Conservation (phyloP, 345 rosid genomes). For the Dimocarpus longan region DNA sequence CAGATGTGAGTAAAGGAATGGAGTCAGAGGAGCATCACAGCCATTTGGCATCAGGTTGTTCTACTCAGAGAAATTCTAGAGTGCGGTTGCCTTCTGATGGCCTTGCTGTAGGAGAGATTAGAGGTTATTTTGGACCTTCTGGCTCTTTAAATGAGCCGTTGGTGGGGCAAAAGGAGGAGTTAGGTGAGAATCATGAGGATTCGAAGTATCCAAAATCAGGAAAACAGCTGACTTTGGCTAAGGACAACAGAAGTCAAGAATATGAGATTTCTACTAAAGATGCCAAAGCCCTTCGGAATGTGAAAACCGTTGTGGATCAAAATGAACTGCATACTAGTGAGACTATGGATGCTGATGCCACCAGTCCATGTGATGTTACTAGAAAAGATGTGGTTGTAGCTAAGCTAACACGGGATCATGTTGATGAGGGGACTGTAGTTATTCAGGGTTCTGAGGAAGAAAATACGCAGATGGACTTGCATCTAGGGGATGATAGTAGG, state of each 20-base stretch:
- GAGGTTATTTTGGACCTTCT: slow-evolving; percentile 12
- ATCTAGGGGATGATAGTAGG: slow-evolving; percentile 32
- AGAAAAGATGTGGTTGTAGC: slow-evolving; percentile 25
- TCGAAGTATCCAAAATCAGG: slow-evolving; percentile 27
- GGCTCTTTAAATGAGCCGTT: slow-evolving; percentile 32
- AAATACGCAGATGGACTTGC: slow-evolving; percentile 29
- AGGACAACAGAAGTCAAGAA: slow-evolving; percentile 31
- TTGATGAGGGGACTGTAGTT: slow-evolving; percentile 25
- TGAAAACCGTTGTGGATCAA: slow-evolving; percentile 16
- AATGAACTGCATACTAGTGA: slow-evolving; percentile 21
- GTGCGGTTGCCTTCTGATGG: slow-evolving; percentile 14
- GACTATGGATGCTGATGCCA: slow-evolving; percentile 27
- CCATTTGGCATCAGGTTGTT: slow-evolving; percentile 24
- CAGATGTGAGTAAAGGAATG: slow-evolving; percentile 46
- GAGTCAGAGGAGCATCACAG: slow-evolving; percentile 30
- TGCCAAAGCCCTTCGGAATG: slow-evolving; percentile 1
- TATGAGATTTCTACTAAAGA: slow-evolving; percentile 17
- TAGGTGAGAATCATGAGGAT: slow-evolving; percentile 24
- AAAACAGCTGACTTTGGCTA: slow-evolving; percentile 17
- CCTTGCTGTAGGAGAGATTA: slow-evolving; percentile 20
- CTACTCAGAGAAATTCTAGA: slow-evolving; percentile 26
- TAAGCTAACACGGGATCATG: slow-evolving; percentile 3
- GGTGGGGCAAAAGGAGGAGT: slow-evolving; percentile 25
- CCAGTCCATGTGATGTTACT: slow-evolving; percentile 16
- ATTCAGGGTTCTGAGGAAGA: slow-evolving; percentile 29